A percentile compares a stretch with the other conserved stretches of the same genome.
Conservation (phyloP, 306 rosid species). For the Abrus precatorius region DNA sequence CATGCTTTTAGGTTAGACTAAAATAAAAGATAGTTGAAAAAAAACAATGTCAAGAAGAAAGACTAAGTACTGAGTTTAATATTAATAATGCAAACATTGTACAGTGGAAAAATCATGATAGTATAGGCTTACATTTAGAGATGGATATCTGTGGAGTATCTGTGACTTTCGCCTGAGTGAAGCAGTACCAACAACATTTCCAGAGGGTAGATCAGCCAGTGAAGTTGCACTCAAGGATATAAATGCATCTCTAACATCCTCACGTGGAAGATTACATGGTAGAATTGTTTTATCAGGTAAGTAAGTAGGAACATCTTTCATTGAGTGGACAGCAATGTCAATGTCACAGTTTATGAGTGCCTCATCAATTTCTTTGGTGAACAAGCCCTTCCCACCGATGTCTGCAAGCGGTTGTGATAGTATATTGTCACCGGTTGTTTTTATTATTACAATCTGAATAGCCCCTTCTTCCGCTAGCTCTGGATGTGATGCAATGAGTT, state of each 20-base stretch:
- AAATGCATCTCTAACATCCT: slow-evolving; percentile 94
- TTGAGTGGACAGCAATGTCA: slow-evolving; percentile 92
- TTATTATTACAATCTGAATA: slow-evolving; percentile 78
- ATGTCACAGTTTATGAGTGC: slow-evolving; percentile 79
- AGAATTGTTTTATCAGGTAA: slow-evolving; percentile 78
- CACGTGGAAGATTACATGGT: slow-evolving; percentile 92
- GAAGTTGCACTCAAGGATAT: slow-evolving; percentile 78
- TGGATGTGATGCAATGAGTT: slow-evolving; percentile 76
- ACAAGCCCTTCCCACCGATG: slow-evolving; percentile 93
- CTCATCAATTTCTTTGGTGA: slow-evolving; percentile 93
- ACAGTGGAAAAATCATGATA: not conserved
- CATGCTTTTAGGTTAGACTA: not conserved
- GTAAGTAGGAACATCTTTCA: slow-evolving; percentile 95
- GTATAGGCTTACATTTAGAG: slow-evolving; percentile 65
- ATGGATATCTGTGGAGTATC: slow-evolving; percentile 81
- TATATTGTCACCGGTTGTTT: slow-evolving; percentile 92
- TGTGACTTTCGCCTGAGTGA: slow-evolving; percentile 93
- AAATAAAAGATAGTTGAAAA: not conserved
- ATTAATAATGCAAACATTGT: not conserved
- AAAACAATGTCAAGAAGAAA: not conserved
- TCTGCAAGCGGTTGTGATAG: slow-evolving; percentile 86
- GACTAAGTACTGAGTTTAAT: not conserved
- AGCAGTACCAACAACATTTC: slow-evolving; percentile 88
- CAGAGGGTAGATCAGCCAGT: slow-evolving; percentile 73
- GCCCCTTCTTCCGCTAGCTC: slow-evolving; percentile 93